Percentiles rank a stretch among this genome's conserved stretches.
Evolutionary conservation across 805 yeast genomes (phyloP).

Genomic region (Hanseniaspora hatyaiensis): DNA sequence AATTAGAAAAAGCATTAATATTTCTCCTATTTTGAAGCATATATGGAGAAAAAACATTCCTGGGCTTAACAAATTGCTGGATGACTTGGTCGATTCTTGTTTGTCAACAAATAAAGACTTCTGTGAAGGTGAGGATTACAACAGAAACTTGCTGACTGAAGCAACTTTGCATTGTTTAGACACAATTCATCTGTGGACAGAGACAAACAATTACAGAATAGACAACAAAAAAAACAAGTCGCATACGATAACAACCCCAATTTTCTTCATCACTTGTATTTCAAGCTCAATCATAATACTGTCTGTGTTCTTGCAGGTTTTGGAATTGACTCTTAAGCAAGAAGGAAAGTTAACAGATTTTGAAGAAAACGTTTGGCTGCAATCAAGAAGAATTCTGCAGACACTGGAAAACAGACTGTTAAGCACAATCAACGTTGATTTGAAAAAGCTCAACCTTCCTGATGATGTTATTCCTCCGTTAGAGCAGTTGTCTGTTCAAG

Average conservation of each 20-base stretch:
- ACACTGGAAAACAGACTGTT: slow-evolving; percentile 46
- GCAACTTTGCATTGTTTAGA: slow-evolving; percentile 47
- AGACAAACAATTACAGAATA: slow-evolving; percentile 48
- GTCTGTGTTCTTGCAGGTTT: slow-evolving; percentile 47
- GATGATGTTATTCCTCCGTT: slow-evolving; percentile 35
- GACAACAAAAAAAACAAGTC: slow-evolving; percentile 44
- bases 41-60: slow-evolving; percentile 60
- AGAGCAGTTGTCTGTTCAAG: slow-evolving; percentile 28
- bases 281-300: slow-evolving; percentile 51
- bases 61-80: slow-evolving; percentile 46
- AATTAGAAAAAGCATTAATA: slow-evolving; percentile 49
- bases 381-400: slow-evolving; percentile 47
- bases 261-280: slow-evolving; percentile 59
- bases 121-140: slow-evolving; percentile 27
- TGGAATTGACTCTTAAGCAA: slow-evolving; percentile 38
- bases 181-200: slow-evolving; percentile 59
- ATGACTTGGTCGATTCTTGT: slow-evolving; percentile 27
- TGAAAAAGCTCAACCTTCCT: slow-evolving; percentile 28
- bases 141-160: slow-evolving; percentile 55
- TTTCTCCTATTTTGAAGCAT: slow-evolving; percentile 49
- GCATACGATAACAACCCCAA: slow-evolving; percentile 62
- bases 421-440: slow-evolving; percentile 5
- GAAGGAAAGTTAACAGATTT: slow-evolving; percentile 31
- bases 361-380: slow-evolving; percentile 55
- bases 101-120: slow-evolving; percentile 10